Percentiles rank a stretch among this genome's conserved stretches.
Evolutionary conservation across 2,329 filamentous ascomycete species (phyloP).

Genomic region (Colletotrichum endophyticum): DNA sequence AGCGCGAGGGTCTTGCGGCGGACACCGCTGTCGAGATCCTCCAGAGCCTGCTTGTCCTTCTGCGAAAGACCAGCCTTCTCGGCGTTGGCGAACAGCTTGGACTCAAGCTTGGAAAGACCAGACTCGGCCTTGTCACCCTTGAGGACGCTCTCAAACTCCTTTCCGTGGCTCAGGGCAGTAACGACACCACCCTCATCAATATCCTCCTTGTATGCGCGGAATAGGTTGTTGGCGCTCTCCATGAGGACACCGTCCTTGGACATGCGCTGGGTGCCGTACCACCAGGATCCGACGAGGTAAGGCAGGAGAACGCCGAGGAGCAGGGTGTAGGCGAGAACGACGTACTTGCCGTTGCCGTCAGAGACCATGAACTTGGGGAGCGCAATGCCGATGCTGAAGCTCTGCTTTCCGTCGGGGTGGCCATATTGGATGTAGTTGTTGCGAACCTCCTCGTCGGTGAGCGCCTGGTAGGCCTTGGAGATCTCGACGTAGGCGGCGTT

Average conservation of each 20-base stretch:
- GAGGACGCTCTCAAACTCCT: conserved; percentile 81
- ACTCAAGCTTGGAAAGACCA: conserved; percentile 83
- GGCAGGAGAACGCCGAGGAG: conserved; percentile 90
- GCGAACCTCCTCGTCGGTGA: conserved; percentile 95
- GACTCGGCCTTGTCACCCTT: conserved; percentile 80
- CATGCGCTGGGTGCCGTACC: conserved; percentile 93
- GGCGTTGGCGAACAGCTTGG: conserved; percentile 67
- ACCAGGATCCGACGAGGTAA: conserved; percentile 95
- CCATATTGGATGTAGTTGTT: conserved; percentile 97
- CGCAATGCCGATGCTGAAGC: conserved; percentile 96
- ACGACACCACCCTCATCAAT: conserved; percentile 83
- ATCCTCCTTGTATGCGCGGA: conserved; percentile 88
- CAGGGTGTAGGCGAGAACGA: conserved; percentile 86
- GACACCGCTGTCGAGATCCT: conserved; percentile 79
- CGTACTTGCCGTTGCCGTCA: conserved; percentile 94
- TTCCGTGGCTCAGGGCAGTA: conserved; percentile 80
- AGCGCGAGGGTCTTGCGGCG: conserved; percentile 87
- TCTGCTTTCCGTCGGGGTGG: conserved; percentile 97
- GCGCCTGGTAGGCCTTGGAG: conserved; percentile 96
- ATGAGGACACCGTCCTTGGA: conserved; percentile 94
- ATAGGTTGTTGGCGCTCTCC: conserved; percentile 92
- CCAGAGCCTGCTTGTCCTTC: conserved; percentile 79
- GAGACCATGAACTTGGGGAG: conserved; percentile 91
- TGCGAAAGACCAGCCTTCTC: conserved; percentile 65
- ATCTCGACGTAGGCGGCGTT: conserved; percentile 93